Percentiles rank a stretch among this genome's conserved stretches.
These are phyloP conservation scores for Debaryomyces prosopidis DNA, from an alignment of 805 yeast genomes.

Conservation along the genomic window DNA sequence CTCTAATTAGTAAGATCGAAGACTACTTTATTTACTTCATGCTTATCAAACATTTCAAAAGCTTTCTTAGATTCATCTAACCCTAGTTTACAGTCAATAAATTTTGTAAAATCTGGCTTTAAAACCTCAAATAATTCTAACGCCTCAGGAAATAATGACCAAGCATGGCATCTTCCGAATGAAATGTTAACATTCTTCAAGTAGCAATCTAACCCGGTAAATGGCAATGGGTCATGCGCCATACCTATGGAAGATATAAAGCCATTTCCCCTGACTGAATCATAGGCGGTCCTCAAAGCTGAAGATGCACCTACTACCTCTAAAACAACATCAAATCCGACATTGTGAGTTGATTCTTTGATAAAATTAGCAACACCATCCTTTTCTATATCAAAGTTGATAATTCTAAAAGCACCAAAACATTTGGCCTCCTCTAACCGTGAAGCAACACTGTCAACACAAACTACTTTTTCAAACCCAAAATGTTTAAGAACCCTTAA, in stretches of 20 bases:
- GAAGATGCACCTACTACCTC: conserved; percentile 60
- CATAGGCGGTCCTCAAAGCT: conserved; percentile 53
- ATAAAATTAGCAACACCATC: conserved; percentile 27
- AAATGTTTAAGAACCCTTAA: conserved; percentile 43
- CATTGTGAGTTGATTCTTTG: conserved; percentile 36
- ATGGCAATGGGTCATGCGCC: conserved; percentile 58
- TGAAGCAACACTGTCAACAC: conserved; percentile 50
- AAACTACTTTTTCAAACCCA: conserved; percentile 47
- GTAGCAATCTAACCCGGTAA: conserved; percentile 58
- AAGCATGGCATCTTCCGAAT: conserved; percentile 65
- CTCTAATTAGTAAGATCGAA: conserved; percentile 27
- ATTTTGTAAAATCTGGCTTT: conserved; percentile 46
- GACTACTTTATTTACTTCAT: conserved; percentile 56
- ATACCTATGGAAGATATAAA: conserved; percentile 60
- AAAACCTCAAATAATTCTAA: conserved; percentile 46
- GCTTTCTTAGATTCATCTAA: conserved; percentile 47
- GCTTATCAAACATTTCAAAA: conserved; percentile 53
- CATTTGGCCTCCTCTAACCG: conserved; percentile 44
- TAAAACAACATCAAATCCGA: conserved; percentile 61
- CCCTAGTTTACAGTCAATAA: conserved; percentile 49
- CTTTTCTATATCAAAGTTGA: conserved; percentile 42
- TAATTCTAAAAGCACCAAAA: conserved; percentile 51
- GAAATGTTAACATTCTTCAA: conserved; percentile 55
- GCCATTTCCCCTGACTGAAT: conserved; percentile 57
- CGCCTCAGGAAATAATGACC: conserved; percentile 56